phyloP scores from a whole-genome alignment of 2,329 filamentous ascomycete species.

The Chaetomium strumarium region DNA sequence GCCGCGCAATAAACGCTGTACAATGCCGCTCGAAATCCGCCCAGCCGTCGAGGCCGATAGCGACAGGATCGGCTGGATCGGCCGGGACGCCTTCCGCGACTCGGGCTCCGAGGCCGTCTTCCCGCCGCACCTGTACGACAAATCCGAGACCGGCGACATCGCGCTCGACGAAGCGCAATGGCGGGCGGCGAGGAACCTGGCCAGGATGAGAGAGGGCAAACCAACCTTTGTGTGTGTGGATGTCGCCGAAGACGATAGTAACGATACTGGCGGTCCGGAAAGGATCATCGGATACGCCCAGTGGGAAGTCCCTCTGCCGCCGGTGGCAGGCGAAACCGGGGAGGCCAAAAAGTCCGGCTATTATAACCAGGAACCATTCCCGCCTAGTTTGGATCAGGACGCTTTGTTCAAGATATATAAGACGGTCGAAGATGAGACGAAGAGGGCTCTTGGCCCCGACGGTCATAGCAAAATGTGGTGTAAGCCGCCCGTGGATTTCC shows the following conservation, averaged over 20 bases:
- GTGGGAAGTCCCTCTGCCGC: slow-evolving; percentile 17
- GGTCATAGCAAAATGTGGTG: slow-evolving; percentile 22
- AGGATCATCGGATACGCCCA: slow-evolving; percentile 18
- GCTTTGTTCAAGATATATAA: background rate
- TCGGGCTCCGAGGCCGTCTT: slow-evolving; percentile 16
- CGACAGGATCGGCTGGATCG: slow-evolving; percentile 25
- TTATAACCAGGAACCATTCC: background rate
- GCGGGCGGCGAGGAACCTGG: slow-evolving; percentile 10
- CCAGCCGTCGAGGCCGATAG: slow-evolving; percentile 24
- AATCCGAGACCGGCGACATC: slow-evolving; percentile 9
- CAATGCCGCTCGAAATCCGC: slow-evolving; percentile 26
- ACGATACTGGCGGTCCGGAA: no score
- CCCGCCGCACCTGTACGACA: slow-evolving; percentile 11
- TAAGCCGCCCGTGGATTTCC: slow-evolving; percentile 3
- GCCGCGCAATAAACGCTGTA: no score
- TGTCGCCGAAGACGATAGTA: background rate
- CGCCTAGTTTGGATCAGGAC: slow-evolving; percentile 11
- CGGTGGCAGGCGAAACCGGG: background rate
- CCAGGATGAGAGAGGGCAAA: slow-evolving; percentile 17
- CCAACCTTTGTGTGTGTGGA: slow-evolving; percentile 20
- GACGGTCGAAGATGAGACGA: slow-evolving; percentile 2
- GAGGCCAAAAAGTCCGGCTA: background rate
- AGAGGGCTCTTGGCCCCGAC: slow-evolving; percentile 9
- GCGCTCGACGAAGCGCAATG: slow-evolving; percentile 16
- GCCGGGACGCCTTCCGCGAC: slow-evolving; percentile 21